These are phyloP conservation scores for Thraustotheca clavata DNA, from an alignment of 352 stramenopile genomes.

Conservation along the genomic window DNA sequence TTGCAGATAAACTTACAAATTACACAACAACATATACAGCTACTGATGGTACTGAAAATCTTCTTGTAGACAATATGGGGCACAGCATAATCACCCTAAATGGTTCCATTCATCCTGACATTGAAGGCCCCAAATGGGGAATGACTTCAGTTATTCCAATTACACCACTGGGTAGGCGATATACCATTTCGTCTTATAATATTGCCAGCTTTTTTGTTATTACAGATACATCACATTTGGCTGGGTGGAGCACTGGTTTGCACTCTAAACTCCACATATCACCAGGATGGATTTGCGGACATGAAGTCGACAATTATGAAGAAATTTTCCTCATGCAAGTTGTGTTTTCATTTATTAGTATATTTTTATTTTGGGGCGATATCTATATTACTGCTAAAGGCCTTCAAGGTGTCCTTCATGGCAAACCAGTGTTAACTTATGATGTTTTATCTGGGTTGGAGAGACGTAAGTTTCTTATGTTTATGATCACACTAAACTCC, in stretches of 20 bases:
- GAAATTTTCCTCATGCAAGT: conserved; percentile 2
- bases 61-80: not conserved
- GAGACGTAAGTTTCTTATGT: not conserved
- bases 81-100: not conserved
- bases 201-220: not conserved
- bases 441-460: conserved; percentile 1
- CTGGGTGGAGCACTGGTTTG: not conserved
- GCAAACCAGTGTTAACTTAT: conserved; percentile 19
- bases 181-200: not conserved
- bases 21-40: not conserved
- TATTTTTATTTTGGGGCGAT: not conserved
- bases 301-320: not conserved
- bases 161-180: not conserved
- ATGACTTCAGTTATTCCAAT: not conserved
- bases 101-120: not conserved
- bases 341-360: not conserved
- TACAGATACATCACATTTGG: not conserved
- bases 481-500: not conserved
- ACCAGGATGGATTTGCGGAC: not conserved
- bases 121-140: conserved; percentile 7
- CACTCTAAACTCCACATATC: not conserved
- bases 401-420: not conserved
- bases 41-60: not conserved
- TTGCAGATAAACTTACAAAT: not conserved
- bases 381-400: conserved; percentile 4